Evolutionary conservation across 768 basidiomycete genomes (phyloP).

Genomic region (Dictyophora rubrovolvata): DNA sequence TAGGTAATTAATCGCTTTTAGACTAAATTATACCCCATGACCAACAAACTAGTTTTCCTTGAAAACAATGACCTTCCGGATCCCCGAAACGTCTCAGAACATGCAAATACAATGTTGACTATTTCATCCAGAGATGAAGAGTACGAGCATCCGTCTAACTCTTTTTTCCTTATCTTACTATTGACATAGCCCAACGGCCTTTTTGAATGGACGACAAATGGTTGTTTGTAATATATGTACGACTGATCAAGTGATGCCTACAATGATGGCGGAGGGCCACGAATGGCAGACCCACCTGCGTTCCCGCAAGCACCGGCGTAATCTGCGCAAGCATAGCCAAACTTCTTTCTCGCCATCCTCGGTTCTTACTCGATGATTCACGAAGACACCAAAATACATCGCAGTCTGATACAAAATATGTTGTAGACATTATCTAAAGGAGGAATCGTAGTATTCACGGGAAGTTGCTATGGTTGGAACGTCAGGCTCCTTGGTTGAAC

Average conservation of each 20-base stretch:
- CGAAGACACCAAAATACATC: background rate
- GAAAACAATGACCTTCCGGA: constrained; percentile 38
- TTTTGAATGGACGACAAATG: constrained; percentile 47
- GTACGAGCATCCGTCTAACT: constrained; percentile 24
- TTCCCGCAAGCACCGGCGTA: constrained; percentile 47
- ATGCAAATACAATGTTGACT: constrained; percentile 43
- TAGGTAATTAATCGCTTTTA: constrained; percentile 16
- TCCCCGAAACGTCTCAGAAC: constrained; percentile 43
- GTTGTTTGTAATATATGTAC: constrained; percentile 58
- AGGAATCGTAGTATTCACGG: constrained; percentile 27
- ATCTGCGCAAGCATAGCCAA: constrained; percentile 10
- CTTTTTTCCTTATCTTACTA: background rate
- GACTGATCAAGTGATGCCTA: constrained; percentile 39
- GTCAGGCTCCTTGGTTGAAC: constrained; percentile 16
- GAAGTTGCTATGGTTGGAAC: constrained; percentile 13
- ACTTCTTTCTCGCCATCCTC: background rate
- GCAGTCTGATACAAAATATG: background rate
- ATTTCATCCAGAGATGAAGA: constrained; percentile 34
- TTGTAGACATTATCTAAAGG: background rate
- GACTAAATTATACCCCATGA: background rate
- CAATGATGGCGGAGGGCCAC: constrained; percentile 48
- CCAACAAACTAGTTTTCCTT: constrained; percentile 42
- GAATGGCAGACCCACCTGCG: constrained; percentile 48
- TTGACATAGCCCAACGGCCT: constrained; percentile 41
- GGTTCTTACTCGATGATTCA: background rate